Conservation (phyloP, 768 basidiomycete species). For the Lepiota subincarnata region DNA sequence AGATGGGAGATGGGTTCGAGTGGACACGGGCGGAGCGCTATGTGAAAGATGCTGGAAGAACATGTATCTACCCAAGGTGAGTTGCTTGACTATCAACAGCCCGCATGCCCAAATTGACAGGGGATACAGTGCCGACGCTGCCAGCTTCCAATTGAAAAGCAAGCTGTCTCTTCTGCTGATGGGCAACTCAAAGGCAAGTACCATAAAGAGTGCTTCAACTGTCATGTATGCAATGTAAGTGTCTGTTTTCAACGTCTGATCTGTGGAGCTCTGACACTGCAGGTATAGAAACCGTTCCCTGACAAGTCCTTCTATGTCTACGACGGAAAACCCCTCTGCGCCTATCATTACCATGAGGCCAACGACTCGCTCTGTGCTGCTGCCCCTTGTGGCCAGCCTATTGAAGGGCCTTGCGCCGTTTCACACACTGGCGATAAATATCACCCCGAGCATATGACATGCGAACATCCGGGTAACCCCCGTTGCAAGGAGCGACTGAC, state of each 20-base stretch:
- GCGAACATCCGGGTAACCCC: conserved; percentile 58
- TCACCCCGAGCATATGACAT: conserved; percentile 86
- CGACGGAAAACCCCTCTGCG: conserved; percentile 87
- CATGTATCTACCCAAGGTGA: conserved; percentile 89
- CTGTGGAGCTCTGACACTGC: neutral
- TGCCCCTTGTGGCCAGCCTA: conserved; percentile 74
- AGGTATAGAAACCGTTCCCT: conserved; percentile 74
- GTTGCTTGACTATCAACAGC: conserved; percentile 18
- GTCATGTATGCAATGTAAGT: conserved; percentile 72
- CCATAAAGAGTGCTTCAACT: conserved; percentile 89
- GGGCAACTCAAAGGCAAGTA: conserved; percentile 96
- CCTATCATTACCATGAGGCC: conserved; percentile 89
- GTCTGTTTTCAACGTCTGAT: conserved; percentile 6
- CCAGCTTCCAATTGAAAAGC: conserved; percentile 81
- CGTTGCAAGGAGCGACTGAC: conserved; percentile 54
- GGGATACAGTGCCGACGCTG: conserved; percentile 77
- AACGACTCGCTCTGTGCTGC: conserved; percentile 88
- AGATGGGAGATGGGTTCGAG: conserved; percentile 79
- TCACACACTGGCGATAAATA: conserved; percentile 77
- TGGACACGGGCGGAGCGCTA: conserved; percentile 70
- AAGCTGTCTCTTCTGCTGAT: conserved; percentile 86
- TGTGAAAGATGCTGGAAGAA: conserved; percentile 95
- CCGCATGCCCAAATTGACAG: neutral
- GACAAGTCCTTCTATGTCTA: conserved; percentile 90
- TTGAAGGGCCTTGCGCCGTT: conserved; percentile 91